Conservation (phyloP, 306 rosid genomes). For the Fragaria iinumae region DNA sequence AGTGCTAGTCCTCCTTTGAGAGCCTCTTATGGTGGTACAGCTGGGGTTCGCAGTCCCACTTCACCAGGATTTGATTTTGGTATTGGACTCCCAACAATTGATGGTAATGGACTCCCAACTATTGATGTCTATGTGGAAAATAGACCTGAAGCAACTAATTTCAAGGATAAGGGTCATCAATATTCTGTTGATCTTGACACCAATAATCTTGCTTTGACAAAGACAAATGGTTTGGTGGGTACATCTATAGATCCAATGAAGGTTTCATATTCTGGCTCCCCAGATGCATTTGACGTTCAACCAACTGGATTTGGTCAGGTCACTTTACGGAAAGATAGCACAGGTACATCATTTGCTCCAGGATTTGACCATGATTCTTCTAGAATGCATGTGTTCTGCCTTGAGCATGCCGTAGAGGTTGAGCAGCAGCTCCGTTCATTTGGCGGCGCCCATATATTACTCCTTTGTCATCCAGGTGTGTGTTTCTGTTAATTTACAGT, state of each 20-base stretch:
- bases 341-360: constrained; percentile 43
- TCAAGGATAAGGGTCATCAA: constrained; percentile 24
- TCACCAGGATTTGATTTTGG: constrained; percentile 27
- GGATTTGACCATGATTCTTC: constrained; percentile 73
- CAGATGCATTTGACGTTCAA: constrained; percentile 45
- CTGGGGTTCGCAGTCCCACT: constrained; percentile 23
- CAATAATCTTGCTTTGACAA: constrained; percentile 39
- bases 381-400: constrained; percentile 94
- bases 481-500: constrained; percentile 12
- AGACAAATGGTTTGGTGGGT: constrained; percentile 31
- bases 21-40: constrained; percentile 33
- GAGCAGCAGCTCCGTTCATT: constrained; percentile 84
- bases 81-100: constrained; percentile 29
- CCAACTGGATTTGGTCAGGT: constrained; percentile 43
- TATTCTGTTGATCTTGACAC: constrained; percentile 41
- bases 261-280: constrained; percentile 40
- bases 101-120: constrained; percentile 30
- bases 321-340: constrained; percentile 32
- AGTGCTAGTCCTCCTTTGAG: constrained; percentile 43
- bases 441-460: constrained; percentile 82
- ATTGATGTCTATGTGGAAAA: constrained; percentile 19
- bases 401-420: constrained; percentile 91
- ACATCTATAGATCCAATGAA: constrained; percentile 39
- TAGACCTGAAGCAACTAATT: constrained; percentile 35
- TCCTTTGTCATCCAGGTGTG: constrained; percentile 98